These are phyloP conservation scores for Hortaea sp. DNA, from an alignment of 2,329 filamentous ascomycete species.

Conservation along the genomic window DNA sequence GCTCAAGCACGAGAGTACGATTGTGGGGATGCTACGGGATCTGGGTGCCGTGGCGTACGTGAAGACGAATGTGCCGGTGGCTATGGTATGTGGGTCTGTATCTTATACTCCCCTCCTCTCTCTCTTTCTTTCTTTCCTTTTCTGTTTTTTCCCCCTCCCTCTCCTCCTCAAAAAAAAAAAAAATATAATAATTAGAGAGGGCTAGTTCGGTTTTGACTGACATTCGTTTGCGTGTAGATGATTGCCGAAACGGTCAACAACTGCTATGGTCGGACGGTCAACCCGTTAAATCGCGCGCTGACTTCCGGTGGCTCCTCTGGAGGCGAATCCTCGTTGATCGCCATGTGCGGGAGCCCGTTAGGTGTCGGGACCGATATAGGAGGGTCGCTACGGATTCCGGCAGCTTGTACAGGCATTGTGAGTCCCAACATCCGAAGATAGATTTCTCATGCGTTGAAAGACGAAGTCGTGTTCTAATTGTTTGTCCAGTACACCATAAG, in stretches of 20 bases:
- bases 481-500: constrained; percentile 38
- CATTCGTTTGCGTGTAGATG: constrained; percentile 35
- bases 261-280: constrained; percentile 48
- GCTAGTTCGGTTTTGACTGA: too few relatives aligned
- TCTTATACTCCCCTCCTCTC: too few relatives aligned
- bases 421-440: too few relatives aligned
- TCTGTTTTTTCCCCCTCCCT: too few relatives aligned
- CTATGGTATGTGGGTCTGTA: constrained; percentile 33
- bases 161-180: too few relatives aligned
- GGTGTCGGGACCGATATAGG: constrained; percentile 57
- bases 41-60: constrained; percentile 58
- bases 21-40: constrained; percentile 48
- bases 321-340: constrained; percentile 55
- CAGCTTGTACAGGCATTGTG: constrained; percentile 46
- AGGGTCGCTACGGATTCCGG: constrained; percentile 46
- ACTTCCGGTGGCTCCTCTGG: constrained; percentile 58
- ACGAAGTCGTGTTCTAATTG: too few relatives aligned
- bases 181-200: too few relatives aligned
- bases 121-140: too few relatives aligned
- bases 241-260: constrained; percentile 59
- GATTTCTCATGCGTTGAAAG: too few relatives aligned
- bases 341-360: constrained; percentile 47
- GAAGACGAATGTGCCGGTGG: constrained; percentile 61
- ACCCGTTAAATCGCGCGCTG: constrained; percentile 49
- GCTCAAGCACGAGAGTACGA: constrained; percentile 43